A percentile compares a stretch with the other conserved stretches of the same genome.
These are phyloP conservation scores for Coccomyxa subellipsoidea DNA, from an alignment of 163 green algal species.

Conservation along the genomic window DNA sequence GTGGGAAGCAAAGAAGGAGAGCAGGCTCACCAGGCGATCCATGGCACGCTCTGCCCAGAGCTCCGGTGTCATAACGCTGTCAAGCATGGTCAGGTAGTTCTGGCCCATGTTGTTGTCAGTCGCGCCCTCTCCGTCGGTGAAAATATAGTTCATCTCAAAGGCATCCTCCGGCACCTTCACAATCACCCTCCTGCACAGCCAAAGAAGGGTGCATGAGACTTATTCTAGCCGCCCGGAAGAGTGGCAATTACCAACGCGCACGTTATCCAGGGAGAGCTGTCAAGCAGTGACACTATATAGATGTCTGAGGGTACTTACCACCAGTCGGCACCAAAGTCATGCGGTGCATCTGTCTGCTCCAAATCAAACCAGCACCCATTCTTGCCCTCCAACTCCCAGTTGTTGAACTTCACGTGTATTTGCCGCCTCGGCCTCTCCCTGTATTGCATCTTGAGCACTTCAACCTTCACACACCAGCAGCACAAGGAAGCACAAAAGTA, in stretches of 20 bases:
- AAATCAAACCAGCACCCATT: slow-evolving; percentile 49
- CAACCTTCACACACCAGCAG: background rate
- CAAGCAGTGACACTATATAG: too few relatives aligned
- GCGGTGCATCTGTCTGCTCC: slow-evolving; percentile 20
- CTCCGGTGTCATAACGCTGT: slow-evolving; percentile 37
- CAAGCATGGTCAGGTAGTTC: slow-evolving; percentile 56
- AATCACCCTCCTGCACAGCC: background rate
- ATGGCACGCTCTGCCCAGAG: slow-evolving; percentile 40
- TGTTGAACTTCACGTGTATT: slow-evolving; percentile 67
- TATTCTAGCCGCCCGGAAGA: too few relatives aligned
- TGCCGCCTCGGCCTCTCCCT: slow-evolving; percentile 46
- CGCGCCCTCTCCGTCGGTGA: slow-evolving; percentile 63
- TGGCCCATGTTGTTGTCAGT: slow-evolving; percentile 81
- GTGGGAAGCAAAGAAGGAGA: background rate
- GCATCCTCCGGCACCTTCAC: slow-evolving; percentile 52
- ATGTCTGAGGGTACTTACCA: too few relatives aligned
- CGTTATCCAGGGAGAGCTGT: too few relatives aligned
- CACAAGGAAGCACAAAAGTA: too few relatives aligned
- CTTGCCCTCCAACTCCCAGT: slow-evolving; percentile 59
- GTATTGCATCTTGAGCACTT: background rate
- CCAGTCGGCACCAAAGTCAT: background rate
- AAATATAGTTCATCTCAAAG: slow-evolving; percentile 85
- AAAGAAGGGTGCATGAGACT: too few relatives aligned
- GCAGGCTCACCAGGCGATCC: background rate
- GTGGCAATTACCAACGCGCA: too few relatives aligned